Evolutionary conservation across 371 early-diverging fungal species (phyloP), one percentile per base, ranked within the genome.

Genomic region (Mortierella sp.): DNA sequence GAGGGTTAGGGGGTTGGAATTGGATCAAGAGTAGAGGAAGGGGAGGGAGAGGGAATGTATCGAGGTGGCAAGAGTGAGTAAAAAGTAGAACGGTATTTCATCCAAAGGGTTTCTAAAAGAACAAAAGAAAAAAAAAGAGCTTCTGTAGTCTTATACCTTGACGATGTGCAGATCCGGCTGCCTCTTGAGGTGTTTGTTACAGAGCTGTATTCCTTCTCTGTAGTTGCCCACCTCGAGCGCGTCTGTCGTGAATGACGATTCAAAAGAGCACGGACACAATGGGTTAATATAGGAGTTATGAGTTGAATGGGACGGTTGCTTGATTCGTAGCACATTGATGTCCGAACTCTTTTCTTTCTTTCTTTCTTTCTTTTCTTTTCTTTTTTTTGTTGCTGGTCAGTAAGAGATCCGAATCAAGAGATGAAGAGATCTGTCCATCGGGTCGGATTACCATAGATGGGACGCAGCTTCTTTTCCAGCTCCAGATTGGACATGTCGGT

Each of bases 161-260:
- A 90, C 81, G 53, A 91, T 83, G 29, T 89, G 84, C 67, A 87
- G 83, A 57, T 91, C 87, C 14, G 89, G 88, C 25, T 85, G 86
- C 80, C 91, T 95, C 82, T 93, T 93, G 51, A 94, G 67, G 6
- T 87, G 74, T 77, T 94, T 95, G 59, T 87, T 84, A 66, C 88
- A 89, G 51, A 88, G 86, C 62, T 86, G 84, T 19, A 93, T 66
- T 5, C 92, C 93, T 66, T 85, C 84, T 80, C 90, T 92, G 72
- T 89, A 88, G 70, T 90, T 90, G 16, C 87, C 87, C 28, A 85
- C 84, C 64, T 95, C 94, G 70, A 95, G 85, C 18, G 93, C 92
- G 79, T 94, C 94, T 91, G 73, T 58, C 23, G 15, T 6, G 5
- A 9, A 44, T 28, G 9, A 30, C 19, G 37, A 44, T 29, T 9